phyloP scores from a whole-genome alignment of 345 rosid genomes.

The Lepidium sativum region DNA sequence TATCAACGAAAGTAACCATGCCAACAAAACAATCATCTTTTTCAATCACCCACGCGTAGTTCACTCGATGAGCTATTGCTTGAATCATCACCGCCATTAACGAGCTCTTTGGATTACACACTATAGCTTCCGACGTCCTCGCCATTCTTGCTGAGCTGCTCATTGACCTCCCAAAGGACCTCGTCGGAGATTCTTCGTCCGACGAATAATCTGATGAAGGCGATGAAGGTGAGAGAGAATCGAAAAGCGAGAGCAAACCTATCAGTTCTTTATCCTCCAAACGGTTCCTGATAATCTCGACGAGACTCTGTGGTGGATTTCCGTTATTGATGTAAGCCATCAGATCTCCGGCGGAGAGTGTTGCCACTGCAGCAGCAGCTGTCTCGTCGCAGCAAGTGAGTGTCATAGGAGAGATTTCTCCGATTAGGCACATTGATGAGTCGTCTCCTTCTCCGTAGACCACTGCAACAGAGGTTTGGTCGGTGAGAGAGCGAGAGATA shows the following conservation, averaged over 20 bases:
- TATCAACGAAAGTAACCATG: conserved; percentile 60
- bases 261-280: conserved; percentile 39
- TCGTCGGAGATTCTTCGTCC: conserved; percentile 52
- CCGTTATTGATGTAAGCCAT: conserved; percentile 86
- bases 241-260: conserved; percentile 45
- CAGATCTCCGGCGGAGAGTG: conserved; percentile 66
- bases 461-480: conserved; percentile 71
- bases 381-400: conserved; percentile 58
- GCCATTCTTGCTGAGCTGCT: conserved; percentile 65
- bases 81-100: conserved; percentile 88
- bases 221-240: conserved; percentile 13
- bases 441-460: conserved; percentile 48
- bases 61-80: conserved; percentile 73
- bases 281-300: conserved; percentile 39
- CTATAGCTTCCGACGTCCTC: conserved; percentile 72
- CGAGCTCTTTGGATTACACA: conserved; percentile 68
- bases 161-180: conserved; percentile 41
- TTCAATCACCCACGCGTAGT: conserved; percentile 77
- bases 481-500: conserved; percentile 36
- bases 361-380: conserved; percentile 57
- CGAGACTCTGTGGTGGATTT: conserved; percentile 73
- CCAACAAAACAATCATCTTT: conserved; percentile 70
- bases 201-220: conserved; percentile 29
- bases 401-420: conserved; percentile 74
- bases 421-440: conserved; percentile 40